These are phyloP conservation scores for Basipetospora sp. DNA, from an alignment of 2,329 filamentous ascomycete genomes.

Conservation along the genomic window DNA sequence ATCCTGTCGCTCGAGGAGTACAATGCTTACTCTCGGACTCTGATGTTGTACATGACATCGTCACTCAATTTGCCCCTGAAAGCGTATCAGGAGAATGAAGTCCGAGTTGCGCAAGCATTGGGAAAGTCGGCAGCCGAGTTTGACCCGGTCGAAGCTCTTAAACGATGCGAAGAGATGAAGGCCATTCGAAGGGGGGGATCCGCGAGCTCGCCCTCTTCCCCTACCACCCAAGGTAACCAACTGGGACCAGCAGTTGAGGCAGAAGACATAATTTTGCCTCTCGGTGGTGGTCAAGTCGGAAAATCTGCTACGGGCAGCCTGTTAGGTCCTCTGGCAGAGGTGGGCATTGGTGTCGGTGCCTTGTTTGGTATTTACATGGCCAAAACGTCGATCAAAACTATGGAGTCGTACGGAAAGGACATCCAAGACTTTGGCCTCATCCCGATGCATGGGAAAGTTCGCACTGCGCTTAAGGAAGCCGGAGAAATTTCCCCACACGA, in stretches of 20 bases:
- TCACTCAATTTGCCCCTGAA: slow-evolving; percentile 54
- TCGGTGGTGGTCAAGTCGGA: slow-evolving; percentile 18
- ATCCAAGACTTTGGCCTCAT: slow-evolving; percentile 81
- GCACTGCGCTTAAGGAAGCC: slow-evolving; percentile 29
- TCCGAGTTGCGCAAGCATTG: slow-evolving; percentile 58
- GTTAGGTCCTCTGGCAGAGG: slow-evolving; percentile 60
- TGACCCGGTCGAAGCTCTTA: slow-evolving; percentile 12
- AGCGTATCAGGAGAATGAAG: slow-evolving; percentile 55
- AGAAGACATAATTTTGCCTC: neutral
- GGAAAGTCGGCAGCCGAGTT: slow-evolving; percentile 52
- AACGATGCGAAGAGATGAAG: slow-evolving; percentile 10
- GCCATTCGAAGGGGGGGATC: slow-evolving; percentile 1
- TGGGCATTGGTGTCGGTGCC: slow-evolving; percentile 63
- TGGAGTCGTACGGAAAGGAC: slow-evolving; percentile 75
- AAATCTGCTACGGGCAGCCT: slow-evolving; percentile 49
- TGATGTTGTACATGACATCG: slow-evolving; percentile 55
- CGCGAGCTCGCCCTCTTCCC: neutral
- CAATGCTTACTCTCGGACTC: slow-evolving; percentile 54
- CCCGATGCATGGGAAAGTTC: slow-evolving; percentile 43
- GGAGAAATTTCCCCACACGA: slow-evolving; percentile 39
- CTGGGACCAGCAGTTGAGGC: neutral
- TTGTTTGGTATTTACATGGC: slow-evolving; percentile 86
- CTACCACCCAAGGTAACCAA: neutral
- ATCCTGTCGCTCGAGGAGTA: slow-evolving; percentile 67
- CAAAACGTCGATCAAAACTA: slow-evolving; percentile 68